A percentile compares a stretch with the other conserved stretches of the same genome.
phyloP scores from a whole-genome alignment of 441 rosid species.

The Hura crepitans region DNA sequence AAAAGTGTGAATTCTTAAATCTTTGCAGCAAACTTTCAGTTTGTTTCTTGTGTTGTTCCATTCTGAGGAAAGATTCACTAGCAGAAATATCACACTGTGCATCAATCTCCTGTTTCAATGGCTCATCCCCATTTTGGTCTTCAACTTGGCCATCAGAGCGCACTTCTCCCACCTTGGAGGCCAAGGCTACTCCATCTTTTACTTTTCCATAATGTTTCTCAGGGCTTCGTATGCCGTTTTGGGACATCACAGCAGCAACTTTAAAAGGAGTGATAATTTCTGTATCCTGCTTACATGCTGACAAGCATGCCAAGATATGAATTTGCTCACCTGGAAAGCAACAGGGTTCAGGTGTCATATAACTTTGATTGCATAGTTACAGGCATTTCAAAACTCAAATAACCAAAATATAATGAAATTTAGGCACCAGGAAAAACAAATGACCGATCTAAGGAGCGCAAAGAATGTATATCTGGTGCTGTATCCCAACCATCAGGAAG shows the following conservation, averaged over 20 bases:
- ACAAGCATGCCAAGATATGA: conserved; percentile 82
- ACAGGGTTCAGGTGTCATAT: conserved; percentile 20
- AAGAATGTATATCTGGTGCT: conserved; percentile 52
- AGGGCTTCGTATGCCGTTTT: conserved; percentile 52
- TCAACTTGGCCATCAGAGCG: conserved; percentile 37
- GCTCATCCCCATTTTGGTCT: conserved; percentile 49
- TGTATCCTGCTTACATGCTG: conserved; percentile 64
- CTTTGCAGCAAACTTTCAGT: conserved; percentile 68
- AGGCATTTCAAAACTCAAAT: conserved; percentile 19
- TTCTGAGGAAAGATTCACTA: conserved; percentile 79
- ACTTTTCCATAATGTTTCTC: conserved; percentile 49
- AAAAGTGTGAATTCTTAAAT: conserved; percentile 87
- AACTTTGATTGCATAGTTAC: conserved; percentile 12
- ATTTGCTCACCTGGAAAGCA: conserved; percentile 74
- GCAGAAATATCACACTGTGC: conserved; percentile 51
- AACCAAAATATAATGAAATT: conserved; percentile 23
- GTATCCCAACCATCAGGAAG: conserved; percentile 69
- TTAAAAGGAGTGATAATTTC: conserved; percentile 93
- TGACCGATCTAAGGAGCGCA: conserved; percentile 64
- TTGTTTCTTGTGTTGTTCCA: conserved; percentile 78
- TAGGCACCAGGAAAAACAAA: conserved; percentile 85
- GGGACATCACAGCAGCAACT: conserved; percentile 96
- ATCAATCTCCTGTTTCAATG: conserved; percentile 45
- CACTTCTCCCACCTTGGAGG: conserved; percentile 41
- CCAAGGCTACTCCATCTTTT: conserved; percentile 34